Evolutionary conservation across 2,329 filamentous ascomycete species (phyloP).

Genomic region (Fusarium armeniacum): DNA sequence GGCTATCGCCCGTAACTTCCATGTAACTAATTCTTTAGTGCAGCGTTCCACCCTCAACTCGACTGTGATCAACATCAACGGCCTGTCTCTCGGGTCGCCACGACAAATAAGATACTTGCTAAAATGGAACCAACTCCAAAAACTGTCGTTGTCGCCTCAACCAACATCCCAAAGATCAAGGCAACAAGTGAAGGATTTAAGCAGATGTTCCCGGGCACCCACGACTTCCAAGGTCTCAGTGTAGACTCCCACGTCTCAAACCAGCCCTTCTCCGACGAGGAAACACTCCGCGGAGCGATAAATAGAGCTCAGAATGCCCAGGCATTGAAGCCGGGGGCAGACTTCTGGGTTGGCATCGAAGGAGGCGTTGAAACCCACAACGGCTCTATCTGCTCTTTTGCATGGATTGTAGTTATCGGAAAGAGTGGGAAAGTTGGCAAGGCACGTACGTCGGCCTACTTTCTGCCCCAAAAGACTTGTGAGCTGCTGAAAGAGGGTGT

Average conservation of each 20-base stretch:
- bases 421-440: slow-evolving; percentile 52
- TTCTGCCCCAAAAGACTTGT: slow-evolving; percentile 56
- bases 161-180: slow-evolving; percentile 58
- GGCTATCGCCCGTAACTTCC: not conserved
- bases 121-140: slow-evolving; percentile 16
- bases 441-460: slow-evolving; percentile 57
- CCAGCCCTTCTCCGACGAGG: slow-evolving; percentile 57
- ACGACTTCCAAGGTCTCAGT: slow-evolving; percentile 49
- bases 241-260: slow-evolving; percentile 58
- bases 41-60: not conserved
- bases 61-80: not conserved
- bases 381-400: slow-evolving; percentile 55
- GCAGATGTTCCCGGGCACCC: slow-evolving; percentile 53
- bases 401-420: slow-evolving; percentile 57
- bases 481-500: slow-evolving; percentile 53
- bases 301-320: slow-evolving; percentile 56
- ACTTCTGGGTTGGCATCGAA: slow-evolving; percentile 60
- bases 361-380: slow-evolving; percentile 56
- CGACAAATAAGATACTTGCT: not conserved
- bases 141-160: slow-evolving; percentile 55
- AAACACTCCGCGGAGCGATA: slow-evolving; percentile 57
- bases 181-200: slow-evolving; percentile 56
- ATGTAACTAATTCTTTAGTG: not conserved
- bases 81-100: not conserved
- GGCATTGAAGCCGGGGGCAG: slow-evolving; percentile 50